A percentile compares a stretch with the other conserved stretches of the same genome.
Evolutionary conservation across 306 rosid species (phyloP).

Genomic region (Biancaea sappan): DNA sequence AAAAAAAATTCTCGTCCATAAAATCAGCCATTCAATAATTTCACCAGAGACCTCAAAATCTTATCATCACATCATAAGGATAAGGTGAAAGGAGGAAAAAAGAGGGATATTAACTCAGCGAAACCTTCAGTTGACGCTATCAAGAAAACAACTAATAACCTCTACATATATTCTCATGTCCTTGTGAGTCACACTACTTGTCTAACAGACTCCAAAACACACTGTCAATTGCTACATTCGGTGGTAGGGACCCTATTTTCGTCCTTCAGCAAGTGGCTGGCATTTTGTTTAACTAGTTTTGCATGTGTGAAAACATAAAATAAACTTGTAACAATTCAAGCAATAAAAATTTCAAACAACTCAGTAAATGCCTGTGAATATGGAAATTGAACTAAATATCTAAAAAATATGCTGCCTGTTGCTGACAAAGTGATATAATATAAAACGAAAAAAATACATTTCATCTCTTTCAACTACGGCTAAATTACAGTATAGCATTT

Average conservation of each 20-base stretch:
- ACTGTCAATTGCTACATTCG: conserved; percentile 16
- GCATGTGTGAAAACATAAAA: background rate
- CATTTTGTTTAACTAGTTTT: background rate
- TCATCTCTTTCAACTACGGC: too few species aligned
- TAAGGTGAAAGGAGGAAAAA: too few species aligned
- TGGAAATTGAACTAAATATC: background rate
- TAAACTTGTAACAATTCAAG: conserved; percentile 1
- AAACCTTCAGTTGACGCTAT: conserved; percentile 9
- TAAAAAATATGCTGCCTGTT: background rate
- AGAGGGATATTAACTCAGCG: background rate
- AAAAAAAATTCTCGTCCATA: background rate
- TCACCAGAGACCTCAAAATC: background rate
- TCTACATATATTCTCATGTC: conserved; percentile 19
- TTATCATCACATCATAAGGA: background rate
- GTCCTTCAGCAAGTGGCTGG: background rate
- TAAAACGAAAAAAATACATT: too few species aligned
- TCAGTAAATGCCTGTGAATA: background rate
- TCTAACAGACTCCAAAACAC: conserved; percentile 30
- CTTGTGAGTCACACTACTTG: conserved; percentile 27
- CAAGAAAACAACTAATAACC: conserved; percentile 19
- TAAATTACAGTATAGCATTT: too few species aligned
- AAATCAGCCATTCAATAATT: background rate
- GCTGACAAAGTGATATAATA: background rate
- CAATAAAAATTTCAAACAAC: conserved; percentile 9
- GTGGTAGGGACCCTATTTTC: conserved; percentile 17